Base-by-base conservation (phyloP, 2,329 filamentous ascomycete genomes). In the Alternaria triticina region DNA sequence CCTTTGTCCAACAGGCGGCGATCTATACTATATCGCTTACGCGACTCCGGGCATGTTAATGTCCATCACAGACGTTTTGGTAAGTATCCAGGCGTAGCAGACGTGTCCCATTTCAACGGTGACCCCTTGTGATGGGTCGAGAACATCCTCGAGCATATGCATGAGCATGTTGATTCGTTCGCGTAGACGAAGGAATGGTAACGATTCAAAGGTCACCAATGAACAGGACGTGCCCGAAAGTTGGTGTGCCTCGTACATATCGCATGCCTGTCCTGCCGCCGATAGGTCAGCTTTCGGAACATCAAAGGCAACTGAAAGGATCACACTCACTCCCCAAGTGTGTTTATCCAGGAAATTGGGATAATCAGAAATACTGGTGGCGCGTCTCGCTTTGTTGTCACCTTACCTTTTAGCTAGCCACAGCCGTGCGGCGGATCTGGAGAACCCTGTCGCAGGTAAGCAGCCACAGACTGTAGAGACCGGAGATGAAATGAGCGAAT, bases 371-470 rank as follows among this genome's bases (percentile, higher is more conserved):
- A 70, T 72, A 74, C 68, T 74, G 61, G 72, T 70, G 73, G 71
- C 74, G 70, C 52, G 50, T 17, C 66, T 71, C 63, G 68, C 65
- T 62, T 59, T 68, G 58, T 65, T 57, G 59, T 67, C 54, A 68
- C 71, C 57, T 62, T 69, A 62, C 69, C 68, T 46, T 65, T 68
- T 72, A 60, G 66, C 63, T 68, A 61, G 74, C 72, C 71, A 74
- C 70, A 76, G 49, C 74, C 72, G 73, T 70, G 71, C 65, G 66
- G 68, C 68, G 65, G 59, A 70, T 76, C 70, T 74, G 72, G 74
- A 76, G 73, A 75, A 74, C 70, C 73, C 63, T 74, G 71, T 57
- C n/a, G 66, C 50, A 65, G 62, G 62, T 67, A 36, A 65, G 59
- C 60, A 57, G 36, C 52, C 45, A 47, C 50, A 30, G 50, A 49